phyloP scores from a whole-genome alignment of 768 basidiomycete genomes.

The Xanthoconium purpureum region DNA sequence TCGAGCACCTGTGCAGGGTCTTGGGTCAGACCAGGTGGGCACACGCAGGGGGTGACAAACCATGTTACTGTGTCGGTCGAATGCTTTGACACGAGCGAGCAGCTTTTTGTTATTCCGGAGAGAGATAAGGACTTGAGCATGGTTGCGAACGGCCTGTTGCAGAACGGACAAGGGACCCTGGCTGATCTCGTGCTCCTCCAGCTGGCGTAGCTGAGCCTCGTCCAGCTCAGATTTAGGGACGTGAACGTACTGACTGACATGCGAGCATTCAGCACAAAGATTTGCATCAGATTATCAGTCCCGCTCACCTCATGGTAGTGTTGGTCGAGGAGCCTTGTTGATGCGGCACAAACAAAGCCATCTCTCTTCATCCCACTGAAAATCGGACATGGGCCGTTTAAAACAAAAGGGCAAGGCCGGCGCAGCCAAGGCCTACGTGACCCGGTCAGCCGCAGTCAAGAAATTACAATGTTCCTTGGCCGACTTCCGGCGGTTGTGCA shows the following conservation, averaged over 20 bases:
- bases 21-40: constrained; percentile 5
- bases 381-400: constrained; percentile 65
- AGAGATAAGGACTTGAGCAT: constrained; percentile 95
- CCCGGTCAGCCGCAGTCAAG: constrained; percentile 86
- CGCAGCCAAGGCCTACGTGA: constrained; percentile 88
- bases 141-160: constrained; percentile 96
- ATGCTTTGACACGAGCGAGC: constrained; percentile 93
- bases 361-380: constrained; percentile 1
- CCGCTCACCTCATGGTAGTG: constrained; percentile 32
- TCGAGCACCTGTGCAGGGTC: constrained; percentile 72
- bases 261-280: constrained; percentile 5
- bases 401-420: constrained; percentile 86
- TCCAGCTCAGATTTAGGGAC: constrained; percentile 96
- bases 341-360: constrained; percentile 29
- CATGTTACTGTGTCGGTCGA: constrained; percentile 99
- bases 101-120: constrained; percentile 98
- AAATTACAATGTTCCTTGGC: constrained; percentile 95
- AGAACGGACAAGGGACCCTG: constrained; percentile 96
- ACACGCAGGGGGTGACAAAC: constrained; percentile 41
- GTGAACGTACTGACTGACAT: constrained; percentile 87
- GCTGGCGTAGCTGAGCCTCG: constrained; percentile 90
- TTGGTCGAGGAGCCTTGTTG: constrained; percentile 25
- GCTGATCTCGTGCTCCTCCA: constrained; percentile 98
- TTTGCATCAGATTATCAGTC: not conserved
- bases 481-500: constrained; percentile 95